Evolutionary conservation across 2,329 filamentous ascomycete genomes (phyloP), one percentile per base, ranked within the genome.

Genomic region (Magnaporthiopsis poae): DNA sequence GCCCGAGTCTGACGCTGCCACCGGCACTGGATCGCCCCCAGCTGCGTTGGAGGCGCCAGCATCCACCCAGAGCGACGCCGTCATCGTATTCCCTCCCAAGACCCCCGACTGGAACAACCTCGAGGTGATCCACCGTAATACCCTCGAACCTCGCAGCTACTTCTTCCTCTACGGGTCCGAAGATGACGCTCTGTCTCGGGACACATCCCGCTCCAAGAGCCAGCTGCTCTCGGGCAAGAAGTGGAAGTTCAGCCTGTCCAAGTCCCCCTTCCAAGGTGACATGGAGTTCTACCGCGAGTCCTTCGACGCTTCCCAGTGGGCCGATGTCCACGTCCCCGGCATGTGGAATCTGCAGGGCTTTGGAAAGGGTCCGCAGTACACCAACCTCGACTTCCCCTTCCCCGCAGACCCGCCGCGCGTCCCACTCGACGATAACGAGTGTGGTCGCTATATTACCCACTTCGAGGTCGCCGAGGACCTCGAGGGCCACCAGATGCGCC

Each of bases 331-430:
- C 8, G 88, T 91, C 0, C 89, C 88, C 0, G 86, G 86, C 18
- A 86, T 87, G 78, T 91, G 89, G 89, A 88, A 91, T 74, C 78
- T 89, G 1, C 84, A 90, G 71, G 88, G 88, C 18, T 86, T 85
- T 70, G 88, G 88, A 3, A 76, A 77, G 29, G 79, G 81, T 12
- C 88, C 88, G 1, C 86, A 89, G 64, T 91, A 91, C 72, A 90
- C 88, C 12, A 91, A 91, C 69, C 79, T 88, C 64, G 79, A 84
- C 65, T 91, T 85, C 68, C 88, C 87, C 0, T 88, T 88, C 72
- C 87, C 87, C 0, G 86, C 88, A 0, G 81, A 87, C 66, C 88
- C 89, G 1, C 89, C 89, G 0, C 77, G 87, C 70, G 81, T 89
- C 0, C 85, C 88, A 0, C 81, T 81, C 0, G 81, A 88, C 13